Percentiles rank a stretch among this genome's conserved stretches.
Evolutionary conservation across 768 basidiomycete genomes (phyloP).

Genomic region (Leccinum truebloodii): DNA sequence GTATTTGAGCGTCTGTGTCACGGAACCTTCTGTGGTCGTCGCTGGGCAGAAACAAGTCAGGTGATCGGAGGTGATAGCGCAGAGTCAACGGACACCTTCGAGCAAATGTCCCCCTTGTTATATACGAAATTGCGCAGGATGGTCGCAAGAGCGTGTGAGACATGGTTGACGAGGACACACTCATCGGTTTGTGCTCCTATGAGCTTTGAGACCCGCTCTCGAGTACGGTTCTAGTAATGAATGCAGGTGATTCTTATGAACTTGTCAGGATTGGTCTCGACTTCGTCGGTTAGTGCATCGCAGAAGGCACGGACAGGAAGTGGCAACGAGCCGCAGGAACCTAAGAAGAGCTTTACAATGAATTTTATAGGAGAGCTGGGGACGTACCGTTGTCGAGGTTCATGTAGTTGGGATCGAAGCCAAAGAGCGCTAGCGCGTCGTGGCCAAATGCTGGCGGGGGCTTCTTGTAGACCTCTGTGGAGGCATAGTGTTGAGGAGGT

Average conservation of each 20-base stretch:
- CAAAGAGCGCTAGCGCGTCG: slow-evolving; percentile 51
- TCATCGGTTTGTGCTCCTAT: slow-evolving; percentile 58
- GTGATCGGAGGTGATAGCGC: neutral
- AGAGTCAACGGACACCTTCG: slow-evolving; percentile 30
- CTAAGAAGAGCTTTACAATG: slow-evolving; percentile 31
- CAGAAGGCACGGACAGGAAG: slow-evolving; percentile 49
- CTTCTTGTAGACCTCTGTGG: slow-evolving; percentile 21
- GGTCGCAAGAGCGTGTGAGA: slow-evolving; percentile 51
- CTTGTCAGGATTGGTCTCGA: slow-evolving; percentile 58
- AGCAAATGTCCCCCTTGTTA: slow-evolving; percentile 63
- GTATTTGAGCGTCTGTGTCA: slow-evolving; percentile 52
- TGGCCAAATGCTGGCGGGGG: slow-evolving; percentile 55
- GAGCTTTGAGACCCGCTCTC: slow-evolving; percentile 47
- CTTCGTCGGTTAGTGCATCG: slow-evolving; percentile 39
- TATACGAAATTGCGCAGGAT: slow-evolving; percentile 61
- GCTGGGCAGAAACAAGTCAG: slow-evolving; percentile 34
- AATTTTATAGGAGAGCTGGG: neutral
- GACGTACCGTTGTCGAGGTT: slow-evolving; percentile 65
- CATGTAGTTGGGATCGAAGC: slow-evolving; percentile 56
- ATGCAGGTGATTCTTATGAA: slow-evolving; percentile 46
- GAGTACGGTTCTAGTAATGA: slow-evolving; percentile 38
- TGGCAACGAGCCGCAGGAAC: slow-evolving; percentile 60
- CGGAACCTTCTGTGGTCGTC: slow-evolving; percentile 57
- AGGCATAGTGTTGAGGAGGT: neutral
- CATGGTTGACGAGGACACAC: slow-evolving; percentile 46